A percentile compares a stretch with the other conserved stretches of the same genome.
Evolutionary conservation across 805 yeast genomes (phyloP).

Genomic region (Suhomyces emberorum): DNA sequence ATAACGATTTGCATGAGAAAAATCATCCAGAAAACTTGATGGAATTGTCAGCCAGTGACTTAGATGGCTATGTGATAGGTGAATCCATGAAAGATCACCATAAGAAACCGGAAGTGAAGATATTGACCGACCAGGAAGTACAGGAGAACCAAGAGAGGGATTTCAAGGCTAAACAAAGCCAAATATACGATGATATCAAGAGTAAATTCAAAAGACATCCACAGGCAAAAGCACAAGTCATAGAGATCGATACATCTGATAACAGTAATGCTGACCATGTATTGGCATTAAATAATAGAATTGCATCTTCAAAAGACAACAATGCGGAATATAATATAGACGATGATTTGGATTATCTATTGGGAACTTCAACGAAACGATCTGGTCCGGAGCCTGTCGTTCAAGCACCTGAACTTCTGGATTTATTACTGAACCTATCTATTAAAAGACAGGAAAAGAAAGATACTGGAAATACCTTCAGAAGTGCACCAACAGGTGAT

Average conservation of each 20-base stretch:
- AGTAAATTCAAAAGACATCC: slow-evolving; percentile 19
- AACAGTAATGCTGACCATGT: slow-evolving; percentile 13
- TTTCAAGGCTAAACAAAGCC: slow-evolving; percentile 23
- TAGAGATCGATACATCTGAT: slow-evolving; percentile 36
- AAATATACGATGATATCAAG: slow-evolving; percentile 28
- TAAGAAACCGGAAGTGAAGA: slow-evolving; percentile 9
- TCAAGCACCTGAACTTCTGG: not conserved
- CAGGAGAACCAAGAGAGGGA: slow-evolving; percentile 22
- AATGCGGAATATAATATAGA: slow-evolving; percentile 1
- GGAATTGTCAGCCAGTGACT: slow-evolving; percentile 20
- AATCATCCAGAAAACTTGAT: slow-evolving; percentile 10
- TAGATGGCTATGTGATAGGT: slow-evolving; percentile 39
- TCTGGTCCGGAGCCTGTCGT: not conserved
- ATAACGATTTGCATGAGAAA: slow-evolving; percentile 22
- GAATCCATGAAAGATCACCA: slow-evolving; percentile 6
- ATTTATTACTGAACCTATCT: not conserved
- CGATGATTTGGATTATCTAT: slow-evolving; percentile 11
- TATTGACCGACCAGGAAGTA: slow-evolving; percentile 26
- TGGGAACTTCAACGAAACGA: slow-evolving; percentile 6
- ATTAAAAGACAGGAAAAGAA: not conserved
- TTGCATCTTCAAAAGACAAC: not conserved
- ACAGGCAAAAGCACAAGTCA: slow-evolving; percentile 15
- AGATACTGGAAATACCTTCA: not conserved
- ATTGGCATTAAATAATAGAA: slow-evolving; percentile 1
- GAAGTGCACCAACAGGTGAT: not conserved